phyloP scores from a whole-genome alignment of 805 yeast species.

The Metschnikowia noctiluminum region DNA sequence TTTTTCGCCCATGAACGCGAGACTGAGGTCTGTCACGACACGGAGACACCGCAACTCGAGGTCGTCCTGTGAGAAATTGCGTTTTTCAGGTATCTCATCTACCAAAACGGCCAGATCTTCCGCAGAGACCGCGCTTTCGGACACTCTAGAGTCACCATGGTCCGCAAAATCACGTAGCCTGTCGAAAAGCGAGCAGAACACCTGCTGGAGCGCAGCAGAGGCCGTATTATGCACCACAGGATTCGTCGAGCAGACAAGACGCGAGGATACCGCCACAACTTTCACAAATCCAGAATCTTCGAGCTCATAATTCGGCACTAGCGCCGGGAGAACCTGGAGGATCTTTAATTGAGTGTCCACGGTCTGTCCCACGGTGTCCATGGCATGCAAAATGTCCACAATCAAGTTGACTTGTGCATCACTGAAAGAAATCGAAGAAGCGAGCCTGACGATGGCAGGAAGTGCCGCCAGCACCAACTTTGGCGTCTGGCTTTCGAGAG shows the following conservation, averaged over 20 bases:
- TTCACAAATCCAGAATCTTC: conserved; percentile 44
- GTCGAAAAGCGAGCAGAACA: conserved; percentile 76
- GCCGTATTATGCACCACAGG: conserved; percentile 87
- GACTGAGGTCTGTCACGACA: conserved; percentile 71
- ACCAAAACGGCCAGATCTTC: not conserved
- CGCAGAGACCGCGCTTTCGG: not conserved
- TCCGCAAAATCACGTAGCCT: conserved; percentile 25
- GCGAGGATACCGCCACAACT: conserved; percentile 65
- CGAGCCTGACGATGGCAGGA: conserved; percentile 64
- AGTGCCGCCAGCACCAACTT: conserved; percentile 70
- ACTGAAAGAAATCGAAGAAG: conserved; percentile 54
- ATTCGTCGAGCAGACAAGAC: conserved; percentile 61
- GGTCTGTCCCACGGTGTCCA: conserved; percentile 73
- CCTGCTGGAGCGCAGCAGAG: conserved; percentile 86
- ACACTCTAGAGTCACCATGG: conserved; percentile 10
- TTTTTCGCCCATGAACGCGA: conserved; percentile 54
- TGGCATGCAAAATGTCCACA: conserved; percentile 46
- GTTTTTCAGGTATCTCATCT: not conserved
- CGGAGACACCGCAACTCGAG: conserved; percentile 67
- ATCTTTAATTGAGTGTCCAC: conserved; percentile 83
- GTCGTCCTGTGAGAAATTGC: conserved; percentile 34
- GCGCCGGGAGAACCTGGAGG: conserved; percentile 74
- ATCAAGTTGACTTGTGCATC: conserved; percentile 49
- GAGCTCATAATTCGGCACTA: conserved; percentile 60
- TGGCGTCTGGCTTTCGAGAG: conserved; percentile 72